These are phyloP conservation scores for Nakazawaea ishiwadae DNA, from an alignment of 805 yeast genomes.

Conservation along the genomic window DNA sequence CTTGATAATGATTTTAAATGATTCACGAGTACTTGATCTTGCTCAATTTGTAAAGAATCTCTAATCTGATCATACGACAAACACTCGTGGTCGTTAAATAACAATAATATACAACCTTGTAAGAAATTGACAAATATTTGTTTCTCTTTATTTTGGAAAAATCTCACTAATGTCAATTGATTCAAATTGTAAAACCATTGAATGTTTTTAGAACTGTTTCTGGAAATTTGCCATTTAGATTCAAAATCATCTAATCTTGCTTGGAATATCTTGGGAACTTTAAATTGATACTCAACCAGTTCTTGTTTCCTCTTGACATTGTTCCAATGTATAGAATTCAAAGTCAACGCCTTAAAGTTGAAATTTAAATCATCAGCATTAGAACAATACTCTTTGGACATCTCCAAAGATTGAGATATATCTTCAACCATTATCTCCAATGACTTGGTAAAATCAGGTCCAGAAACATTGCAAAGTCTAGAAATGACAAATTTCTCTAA, in stretches of 20 bases:
- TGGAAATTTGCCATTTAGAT: slow-evolving; percentile 18
- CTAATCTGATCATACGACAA: slow-evolving; percentile 19
- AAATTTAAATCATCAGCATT: not conserved
- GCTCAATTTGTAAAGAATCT: slow-evolving; percentile 21
- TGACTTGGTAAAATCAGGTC: not conserved
- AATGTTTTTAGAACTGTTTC: slow-evolving; percentile 22
- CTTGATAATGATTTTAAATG: slow-evolving; percentile 27
- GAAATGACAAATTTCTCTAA: slow-evolving; percentile 21
- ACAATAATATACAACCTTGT: slow-evolving; percentile 32
- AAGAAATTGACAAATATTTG: slow-evolving; percentile 31
- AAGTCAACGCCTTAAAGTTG: slow-evolving; percentile 10
- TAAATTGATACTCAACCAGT: slow-evolving; percentile 10
- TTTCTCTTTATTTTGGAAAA: slow-evolving; percentile 22
- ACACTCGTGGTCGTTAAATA: slow-evolving; percentile 24
- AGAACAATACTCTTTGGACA: not conserved
- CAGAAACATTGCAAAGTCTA: slow-evolving; percentile 15
- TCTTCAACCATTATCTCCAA: slow-evolving; percentile 7
- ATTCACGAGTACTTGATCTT: slow-evolving; percentile 21
- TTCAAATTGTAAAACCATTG: slow-evolving; percentile 29
- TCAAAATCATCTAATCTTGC: slow-evolving; percentile 20
- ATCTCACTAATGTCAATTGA: slow-evolving; percentile 26
- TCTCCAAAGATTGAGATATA: not conserved
- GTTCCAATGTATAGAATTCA: slow-evolving; percentile 28
- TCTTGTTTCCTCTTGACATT: slow-evolving; percentile 24
- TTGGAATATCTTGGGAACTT: slow-evolving; percentile 23